phyloP scores from a whole-genome alignment of 768 basidiomycete species.

The Amylocystis lapponica region DNA sequence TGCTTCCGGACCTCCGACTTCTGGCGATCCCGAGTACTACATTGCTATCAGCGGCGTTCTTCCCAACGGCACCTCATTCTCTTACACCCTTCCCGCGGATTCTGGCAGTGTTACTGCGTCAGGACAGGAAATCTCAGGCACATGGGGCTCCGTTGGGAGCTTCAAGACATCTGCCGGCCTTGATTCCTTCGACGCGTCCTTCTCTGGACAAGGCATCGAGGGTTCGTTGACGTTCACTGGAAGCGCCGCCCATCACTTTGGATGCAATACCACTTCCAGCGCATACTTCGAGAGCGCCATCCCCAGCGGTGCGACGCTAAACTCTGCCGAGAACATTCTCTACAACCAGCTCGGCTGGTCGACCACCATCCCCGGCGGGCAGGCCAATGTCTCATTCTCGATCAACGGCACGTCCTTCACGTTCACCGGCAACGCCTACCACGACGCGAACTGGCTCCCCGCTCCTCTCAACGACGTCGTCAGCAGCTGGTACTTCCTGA shows the following conservation, averaged over 20 bases:
- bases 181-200: no score
- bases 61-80: no score
- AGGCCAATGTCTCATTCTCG: constrained; percentile 11
- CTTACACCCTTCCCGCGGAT: no score
- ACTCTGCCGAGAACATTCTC: constrained; percentile 13
- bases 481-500: constrained; percentile 18
- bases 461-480: constrained; percentile 15
- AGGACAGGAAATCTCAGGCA: no score
- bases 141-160: no score
- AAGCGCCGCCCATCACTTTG: constrained; percentile 15
- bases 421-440: constrained; percentile 20
- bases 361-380: constrained; percentile 16
- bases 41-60: no score
- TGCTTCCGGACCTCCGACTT: no score
- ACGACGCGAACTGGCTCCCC: constrained; percentile 22
- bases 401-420: constrained; percentile 14
- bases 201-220: no score
- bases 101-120: no score
- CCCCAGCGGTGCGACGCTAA: constrained; percentile 7
- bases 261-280: constrained; percentile 16
- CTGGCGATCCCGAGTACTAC: no score
- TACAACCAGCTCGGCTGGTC: constrained; percentile 21
- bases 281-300: constrained; percentile 14
- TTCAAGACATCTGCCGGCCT: no score
- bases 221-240: constrained; percentile 14